Evolutionary conservation across 2,329 filamentous ascomycete species (phyloP).

Genomic region (Purpureocillium takamizusanense): DNA sequence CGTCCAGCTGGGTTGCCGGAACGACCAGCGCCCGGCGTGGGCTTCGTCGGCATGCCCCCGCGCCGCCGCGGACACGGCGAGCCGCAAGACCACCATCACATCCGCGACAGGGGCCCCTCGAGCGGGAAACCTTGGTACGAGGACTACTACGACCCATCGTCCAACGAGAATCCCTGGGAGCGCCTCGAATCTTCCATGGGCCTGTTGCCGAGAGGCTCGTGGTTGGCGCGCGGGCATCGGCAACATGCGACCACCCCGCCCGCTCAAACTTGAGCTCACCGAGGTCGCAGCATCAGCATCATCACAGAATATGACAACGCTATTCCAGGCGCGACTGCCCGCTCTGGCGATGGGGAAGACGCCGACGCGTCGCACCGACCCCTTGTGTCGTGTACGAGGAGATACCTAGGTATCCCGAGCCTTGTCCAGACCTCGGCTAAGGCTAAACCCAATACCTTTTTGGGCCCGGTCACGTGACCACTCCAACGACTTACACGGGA

Average conservation of each 20-base stretch:
- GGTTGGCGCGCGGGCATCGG: slow-evolving; percentile 22
- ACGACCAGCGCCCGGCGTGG: slow-evolving; percentile 15
- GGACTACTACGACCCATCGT: slow-evolving; percentile 60
- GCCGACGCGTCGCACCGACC: too few species aligned
- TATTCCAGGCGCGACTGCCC: too few species aligned
- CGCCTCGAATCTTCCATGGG: slow-evolving; percentile 39
- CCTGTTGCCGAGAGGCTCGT: slow-evolving; percentile 33
- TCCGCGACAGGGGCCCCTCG: slow-evolving; percentile 17
- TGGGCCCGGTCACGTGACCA: neutral
- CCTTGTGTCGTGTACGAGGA: too few species aligned
- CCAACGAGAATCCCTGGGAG: slow-evolving; percentile 67
- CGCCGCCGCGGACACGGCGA: neutral
- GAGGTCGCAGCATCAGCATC: too few species aligned
- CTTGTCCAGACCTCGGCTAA: too few species aligned
- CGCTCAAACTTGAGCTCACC: neutral
- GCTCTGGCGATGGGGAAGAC: too few species aligned
- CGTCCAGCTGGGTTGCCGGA: slow-evolving; percentile 23
- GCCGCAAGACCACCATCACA: slow-evolving; percentile 1
- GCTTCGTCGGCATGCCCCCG: slow-evolving; percentile 3
- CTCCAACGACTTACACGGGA: neutral
- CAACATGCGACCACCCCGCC: too few species aligned
- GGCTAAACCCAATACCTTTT: too few species aligned
- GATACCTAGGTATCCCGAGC: too few species aligned
- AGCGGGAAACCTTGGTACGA: slow-evolving; percentile 43
- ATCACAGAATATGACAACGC: too few species aligned